Conservation (phyloP, 371 early-diverging fungal species). For the Mortierella sp. region DNA sequence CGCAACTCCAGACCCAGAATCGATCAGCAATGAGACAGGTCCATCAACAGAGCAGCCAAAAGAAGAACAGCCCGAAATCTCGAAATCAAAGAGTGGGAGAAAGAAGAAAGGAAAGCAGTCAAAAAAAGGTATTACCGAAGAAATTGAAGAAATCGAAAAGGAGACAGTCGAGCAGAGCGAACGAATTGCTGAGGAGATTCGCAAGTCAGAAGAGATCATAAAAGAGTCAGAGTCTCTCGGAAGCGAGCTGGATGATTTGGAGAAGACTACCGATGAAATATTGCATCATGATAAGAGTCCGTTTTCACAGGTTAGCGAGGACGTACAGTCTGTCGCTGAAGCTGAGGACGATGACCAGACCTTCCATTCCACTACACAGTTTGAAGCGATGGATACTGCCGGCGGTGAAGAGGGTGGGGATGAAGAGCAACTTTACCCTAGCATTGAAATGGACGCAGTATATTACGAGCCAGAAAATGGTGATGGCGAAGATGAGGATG, state of each 20-base stretch:
- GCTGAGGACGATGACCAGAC: slow-evolving; percentile 31
- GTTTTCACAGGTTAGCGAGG: slow-evolving; percentile 5
- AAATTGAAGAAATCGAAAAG: slow-evolving; percentile 14
- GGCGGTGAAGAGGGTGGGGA: slow-evolving; percentile 6
- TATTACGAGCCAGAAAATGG: slow-evolving; percentile 24
- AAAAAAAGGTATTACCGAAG: slow-evolving; percentile 12
- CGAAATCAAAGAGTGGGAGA: slow-evolving; percentile 13
- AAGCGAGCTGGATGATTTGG: slow-evolving; percentile 9
- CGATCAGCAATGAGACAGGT: background rate
- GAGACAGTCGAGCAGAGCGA: slow-evolving; percentile 15
- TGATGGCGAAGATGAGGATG: slow-evolving; percentile 27
- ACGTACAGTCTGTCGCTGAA: background rate
- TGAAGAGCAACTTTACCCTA: slow-evolving; percentile 2
- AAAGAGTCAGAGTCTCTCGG: slow-evolving; percentile 21
- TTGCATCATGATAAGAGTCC: slow-evolving; percentile 1
- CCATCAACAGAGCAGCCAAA: background rate
- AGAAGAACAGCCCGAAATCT: background rate
- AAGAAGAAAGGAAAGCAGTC: slow-evolving; percentile 25
- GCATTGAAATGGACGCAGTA: slow-evolving; percentile 11
- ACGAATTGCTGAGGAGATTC: slow-evolving; percentile 33
- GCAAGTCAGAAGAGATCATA: slow-evolving; percentile 22
- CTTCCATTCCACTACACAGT: slow-evolving; percentile 33
- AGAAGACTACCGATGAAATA: background rate
- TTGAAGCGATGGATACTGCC: slow-evolving; percentile 5
- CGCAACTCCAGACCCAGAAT: background rate